Evolutionary conservation across 192 early-diverging fungal genomes (phyloP), one percentile per base, ranked within the genome.

Genomic region (Linderina pennispora): DNA sequence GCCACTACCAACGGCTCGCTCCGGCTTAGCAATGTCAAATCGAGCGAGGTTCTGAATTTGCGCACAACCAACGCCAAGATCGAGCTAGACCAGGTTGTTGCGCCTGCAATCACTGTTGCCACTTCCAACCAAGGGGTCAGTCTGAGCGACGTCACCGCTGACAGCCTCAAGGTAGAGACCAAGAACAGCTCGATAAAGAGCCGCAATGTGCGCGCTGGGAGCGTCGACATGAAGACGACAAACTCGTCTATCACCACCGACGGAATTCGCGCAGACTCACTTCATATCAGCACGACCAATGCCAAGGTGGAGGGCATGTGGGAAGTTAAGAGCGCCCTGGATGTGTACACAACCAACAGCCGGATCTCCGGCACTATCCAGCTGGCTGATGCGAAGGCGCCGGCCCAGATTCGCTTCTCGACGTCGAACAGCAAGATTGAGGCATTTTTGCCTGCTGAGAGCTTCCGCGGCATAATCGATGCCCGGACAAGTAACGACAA

Each of bases 351-450:
- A 8, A 49, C 50, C 4, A 62, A 62, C 28, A 40, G 50, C 50
- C 44, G 23, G 8, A 49, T 62, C 11, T 13, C 20, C 20, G 50
- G 45, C 10, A 18, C 37, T 13, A 32, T 62, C 19, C 4, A 37
- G 16, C 36, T 62, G 18, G 36, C 39, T 1, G 46, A 53, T 15
- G 26, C 45, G 2, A 2, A 13, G n/a, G 41, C 18, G 0, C 45
- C 32, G 2, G 41, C 44, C 16, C 32, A 1, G 15, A 48, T 62
- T 20, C 32, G 23, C 3, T 25, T 66, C 0, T 32, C 9, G 8
- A 59, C 63, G 1, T 40, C 55, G 1, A 66, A 58, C 24, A 40
- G 51, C 28, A 50, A 34, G 14, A 59, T 66, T 25, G 17, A 23
- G 23, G 56, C 38, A 1, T 18, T 36, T 24, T 41, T 62, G 41